Conservation (phyloP, 2,329 filamentous ascomycete species). For the Calonectria honghensis region DNA sequence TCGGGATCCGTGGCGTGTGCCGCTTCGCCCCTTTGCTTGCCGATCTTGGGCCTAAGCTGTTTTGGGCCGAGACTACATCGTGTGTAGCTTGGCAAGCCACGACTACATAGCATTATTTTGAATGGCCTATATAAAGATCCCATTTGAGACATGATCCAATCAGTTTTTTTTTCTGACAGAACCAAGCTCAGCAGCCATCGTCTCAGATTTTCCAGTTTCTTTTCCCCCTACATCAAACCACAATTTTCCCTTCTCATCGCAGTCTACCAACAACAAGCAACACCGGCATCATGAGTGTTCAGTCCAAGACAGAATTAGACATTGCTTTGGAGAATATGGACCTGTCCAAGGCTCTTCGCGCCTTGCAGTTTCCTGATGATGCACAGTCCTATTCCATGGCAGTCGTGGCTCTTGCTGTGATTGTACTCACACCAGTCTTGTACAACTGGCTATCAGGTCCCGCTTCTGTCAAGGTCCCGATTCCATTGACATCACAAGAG, state of each 20-base stretch:
- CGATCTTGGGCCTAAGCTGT: neutral
- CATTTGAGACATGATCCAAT: neutral
- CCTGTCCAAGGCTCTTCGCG: neutral
- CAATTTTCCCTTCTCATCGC: neutral
- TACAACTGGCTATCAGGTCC: conserved; percentile 10
- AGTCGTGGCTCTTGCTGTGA: neutral
- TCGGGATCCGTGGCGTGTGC: conserved; percentile 1
- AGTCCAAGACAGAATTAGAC: neutral
- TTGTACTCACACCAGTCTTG: neutral
- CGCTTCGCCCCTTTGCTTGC: neutral
- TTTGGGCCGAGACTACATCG: neutral
- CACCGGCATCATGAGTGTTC: neutral
- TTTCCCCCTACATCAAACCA: too few relatives aligned
- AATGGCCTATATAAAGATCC: neutral
- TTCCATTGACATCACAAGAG: neutral
- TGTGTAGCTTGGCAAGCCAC: neutral
- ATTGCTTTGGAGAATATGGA: neutral
- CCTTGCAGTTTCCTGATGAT: neutral
- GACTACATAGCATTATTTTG: neutral
- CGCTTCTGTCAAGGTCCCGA: conserved; percentile 7
- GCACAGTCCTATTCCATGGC: conserved; percentile 9
- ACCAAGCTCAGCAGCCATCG: neutral
- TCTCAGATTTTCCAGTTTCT: neutral
- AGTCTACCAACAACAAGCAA: neutral
- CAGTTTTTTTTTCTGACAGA: neutral